Percentiles rank a stretch among this genome's conserved stretches.
Evolutionary conservation across 306 rosid genomes (phyloP).

Genomic region (Cucurbita maxima): DNA sequence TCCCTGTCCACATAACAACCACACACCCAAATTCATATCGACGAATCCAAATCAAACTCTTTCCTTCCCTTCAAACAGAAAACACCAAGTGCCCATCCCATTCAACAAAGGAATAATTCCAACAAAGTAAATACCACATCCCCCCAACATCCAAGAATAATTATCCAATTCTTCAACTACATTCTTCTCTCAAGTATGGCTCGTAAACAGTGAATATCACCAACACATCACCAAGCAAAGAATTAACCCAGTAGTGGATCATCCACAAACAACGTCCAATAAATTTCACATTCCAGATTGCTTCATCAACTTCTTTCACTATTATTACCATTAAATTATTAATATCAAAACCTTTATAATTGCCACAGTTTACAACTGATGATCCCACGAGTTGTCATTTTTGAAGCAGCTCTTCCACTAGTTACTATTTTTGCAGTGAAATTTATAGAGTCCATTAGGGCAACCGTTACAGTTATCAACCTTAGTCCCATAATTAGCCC

Average conservation of each 20-base stretch:
- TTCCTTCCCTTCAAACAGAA: constrained; percentile 57
- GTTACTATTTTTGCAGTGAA: no score
- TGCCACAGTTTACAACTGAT: neutral
- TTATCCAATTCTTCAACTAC: constrained; percentile 26
- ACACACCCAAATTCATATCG: constrained; percentile 73
- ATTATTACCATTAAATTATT: neutral
- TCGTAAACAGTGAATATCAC: constrained; percentile 19
- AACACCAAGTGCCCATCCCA: constrained; percentile 38
- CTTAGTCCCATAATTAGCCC: neutral
- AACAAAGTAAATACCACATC: constrained; percentile 36
- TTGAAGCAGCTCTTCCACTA: neutral
- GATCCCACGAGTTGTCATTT: neutral
- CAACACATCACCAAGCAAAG: constrained; percentile 10
- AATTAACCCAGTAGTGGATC: neutral
- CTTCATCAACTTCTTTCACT: constrained; percentile 14
- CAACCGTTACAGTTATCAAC: neutral
- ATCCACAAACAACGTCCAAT: neutral
- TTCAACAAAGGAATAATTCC: constrained; percentile 39
- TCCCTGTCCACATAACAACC: constrained; percentile 99
- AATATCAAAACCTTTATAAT: neutral
- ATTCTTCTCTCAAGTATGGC: constrained; percentile 30
- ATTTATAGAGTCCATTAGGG: neutral
- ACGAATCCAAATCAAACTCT: constrained; percentile 60
- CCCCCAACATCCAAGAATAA: constrained; percentile 33
- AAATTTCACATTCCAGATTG: constrained; percentile 2